These are phyloP conservation scores for Tephrocybe sp. DNA, from an alignment of 768 basidiomycete species.

Conservation along the genomic window DNA sequence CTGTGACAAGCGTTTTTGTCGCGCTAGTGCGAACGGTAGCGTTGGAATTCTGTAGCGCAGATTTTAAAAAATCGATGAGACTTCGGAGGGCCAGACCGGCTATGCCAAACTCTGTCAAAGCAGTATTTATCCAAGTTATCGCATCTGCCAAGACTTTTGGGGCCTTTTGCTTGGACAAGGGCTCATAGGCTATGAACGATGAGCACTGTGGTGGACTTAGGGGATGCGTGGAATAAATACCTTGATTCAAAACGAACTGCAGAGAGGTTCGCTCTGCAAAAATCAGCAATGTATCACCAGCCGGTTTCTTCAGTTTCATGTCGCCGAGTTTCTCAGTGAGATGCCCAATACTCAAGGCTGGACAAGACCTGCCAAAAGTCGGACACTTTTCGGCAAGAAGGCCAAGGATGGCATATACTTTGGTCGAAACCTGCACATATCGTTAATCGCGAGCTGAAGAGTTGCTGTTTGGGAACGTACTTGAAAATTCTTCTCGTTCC, in stretches of 20 bases:
- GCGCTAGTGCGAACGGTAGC: slow-evolving; percentile 91
- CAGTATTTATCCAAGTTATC: slow-evolving; percentile 82
- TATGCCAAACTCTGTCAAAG: slow-evolving; percentile 89
- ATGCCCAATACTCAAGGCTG: slow-evolving; percentile 78
- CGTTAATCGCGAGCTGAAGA: slow-evolving; percentile 1
- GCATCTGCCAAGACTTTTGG: slow-evolving; percentile 96
- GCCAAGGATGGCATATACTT: slow-evolving; percentile 77
- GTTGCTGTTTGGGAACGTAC: slow-evolving; percentile 35
- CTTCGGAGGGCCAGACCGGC: slow-evolving; percentile 78
- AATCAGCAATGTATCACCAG: slow-evolving; percentile 78
- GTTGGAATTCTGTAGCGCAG: slow-evolving; percentile 87
- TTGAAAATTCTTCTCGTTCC: slow-evolving; percentile 99
- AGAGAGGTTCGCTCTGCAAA: slow-evolving; percentile 93
- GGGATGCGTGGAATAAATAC: slow-evolving; percentile 35
- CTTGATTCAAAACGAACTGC: slow-evolving; percentile 91
- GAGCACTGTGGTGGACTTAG: neutral
- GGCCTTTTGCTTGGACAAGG: slow-evolving; percentile 92
- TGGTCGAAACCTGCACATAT: slow-evolving; percentile 76
- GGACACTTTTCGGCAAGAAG: slow-evolving; percentile 77
- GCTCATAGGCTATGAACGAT: slow-evolving; percentile 74
- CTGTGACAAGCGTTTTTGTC: slow-evolving; percentile 88
- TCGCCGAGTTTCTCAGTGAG: slow-evolving; percentile 95
- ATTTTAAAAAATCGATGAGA: slow-evolving; percentile 90
- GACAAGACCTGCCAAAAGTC: slow-evolving; percentile 82
- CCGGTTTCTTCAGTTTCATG: slow-evolving; percentile 94